Evolutionary conservation across 257 asterid species (phyloP).

Genomic region (Nicotiana sylvestris): DNA sequence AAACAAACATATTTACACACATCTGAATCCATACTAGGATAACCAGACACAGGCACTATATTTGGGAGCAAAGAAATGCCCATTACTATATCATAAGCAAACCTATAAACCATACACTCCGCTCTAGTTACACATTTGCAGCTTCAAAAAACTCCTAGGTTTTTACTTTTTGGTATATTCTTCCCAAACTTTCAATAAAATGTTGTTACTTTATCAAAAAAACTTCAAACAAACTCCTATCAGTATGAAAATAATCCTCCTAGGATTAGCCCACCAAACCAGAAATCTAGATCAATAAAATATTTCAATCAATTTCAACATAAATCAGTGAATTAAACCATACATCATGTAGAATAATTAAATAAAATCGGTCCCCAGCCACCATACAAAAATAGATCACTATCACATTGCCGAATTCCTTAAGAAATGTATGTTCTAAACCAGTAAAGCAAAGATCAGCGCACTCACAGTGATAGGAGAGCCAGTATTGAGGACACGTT

Average conservation of each 20-base stretch:
- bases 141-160: not conserved
- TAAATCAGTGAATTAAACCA: not conserved
- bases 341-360: not conserved
- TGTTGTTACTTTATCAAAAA: no score
- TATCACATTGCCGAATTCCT: not conserved
- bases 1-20: not conserved
- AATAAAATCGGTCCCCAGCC: not conserved
- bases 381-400: not conserved
- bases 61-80: not conserved
- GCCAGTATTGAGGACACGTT: slow-evolving; percentile 81
- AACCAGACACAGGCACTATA: not conserved
- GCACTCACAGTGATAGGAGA: slow-evolving; percentile 81
- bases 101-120: not conserved
- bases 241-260: not conserved
- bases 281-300: not conserved
- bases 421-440: not conserved
- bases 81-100: not conserved
- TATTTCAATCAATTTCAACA: not conserved
- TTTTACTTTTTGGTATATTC: no score
- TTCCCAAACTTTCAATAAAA: no score
- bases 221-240: not conserved
- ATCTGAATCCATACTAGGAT: not conserved
- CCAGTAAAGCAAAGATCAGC: not conserved
- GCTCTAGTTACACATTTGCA: slow-evolving; percentile 1
- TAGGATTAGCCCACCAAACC: not conserved